These are phyloP conservation scores for Alternaria longipes DNA, from an alignment of 2,329 filamentous ascomycete genomes.

Conservation along the genomic window DNA sequence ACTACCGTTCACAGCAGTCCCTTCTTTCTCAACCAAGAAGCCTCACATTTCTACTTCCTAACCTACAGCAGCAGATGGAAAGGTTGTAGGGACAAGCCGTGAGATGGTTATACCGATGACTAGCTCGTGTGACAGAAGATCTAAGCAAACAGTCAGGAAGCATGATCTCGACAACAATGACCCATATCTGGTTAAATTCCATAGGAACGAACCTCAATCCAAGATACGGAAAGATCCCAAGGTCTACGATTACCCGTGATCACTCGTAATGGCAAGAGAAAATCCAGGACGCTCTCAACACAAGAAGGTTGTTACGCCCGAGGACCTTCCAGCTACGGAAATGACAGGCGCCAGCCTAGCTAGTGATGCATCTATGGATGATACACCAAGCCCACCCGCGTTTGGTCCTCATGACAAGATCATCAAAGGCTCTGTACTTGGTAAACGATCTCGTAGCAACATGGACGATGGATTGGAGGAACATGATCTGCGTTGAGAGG, in stretches of 20 bases:
- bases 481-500: background rate
- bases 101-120: background rate
- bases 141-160: background rate
- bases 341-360: background rate
- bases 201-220: background rate
- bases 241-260: no score
- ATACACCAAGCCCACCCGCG: rapidly evolving
- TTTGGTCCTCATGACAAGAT: no score
- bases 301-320: background rate
- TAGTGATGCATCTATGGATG: background rate
- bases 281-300: background rate
- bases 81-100: background rate
- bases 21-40: background rate
- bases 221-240: background rate
- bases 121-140: background rate
- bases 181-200: background rate
- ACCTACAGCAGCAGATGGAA: background rate
- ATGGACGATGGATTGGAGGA: no score
- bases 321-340: background rate
- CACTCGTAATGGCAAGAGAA: background rate
- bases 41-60: no score
- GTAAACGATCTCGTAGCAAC: background rate
- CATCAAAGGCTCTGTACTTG: background rate
- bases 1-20: no score
- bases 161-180: background rate